phyloP scores from a whole-genome alignment of 805 yeast genomes.

The Suhomyces vadensis region DNA sequence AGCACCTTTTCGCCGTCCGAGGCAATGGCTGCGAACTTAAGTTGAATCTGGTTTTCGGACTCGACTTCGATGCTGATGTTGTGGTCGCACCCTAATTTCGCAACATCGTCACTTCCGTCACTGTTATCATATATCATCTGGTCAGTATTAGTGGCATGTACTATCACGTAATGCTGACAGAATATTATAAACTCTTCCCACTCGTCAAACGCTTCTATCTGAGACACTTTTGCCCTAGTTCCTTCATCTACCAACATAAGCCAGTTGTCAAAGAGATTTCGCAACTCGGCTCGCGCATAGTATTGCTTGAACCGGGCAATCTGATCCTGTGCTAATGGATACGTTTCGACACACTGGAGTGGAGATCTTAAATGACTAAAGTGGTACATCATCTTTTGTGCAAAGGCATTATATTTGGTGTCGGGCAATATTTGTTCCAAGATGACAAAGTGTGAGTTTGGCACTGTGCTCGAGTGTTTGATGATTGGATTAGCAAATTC shows the following conservation, averaged over 20 bases:
- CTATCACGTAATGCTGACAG: conserved; percentile 70
- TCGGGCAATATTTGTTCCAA: conserved; percentile 73
- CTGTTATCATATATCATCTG: conserved; percentile 11
- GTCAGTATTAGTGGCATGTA: conserved; percentile 57
- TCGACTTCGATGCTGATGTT: background rate
- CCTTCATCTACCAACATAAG: conserved; percentile 35
- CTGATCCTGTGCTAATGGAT: conserved; percentile 55
- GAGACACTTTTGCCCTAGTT: conserved; percentile 41
- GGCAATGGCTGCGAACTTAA: conserved; percentile 47
- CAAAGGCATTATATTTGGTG: conserved; percentile 64
- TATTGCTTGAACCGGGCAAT: conserved; percentile 50
- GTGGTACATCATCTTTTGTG: conserved; percentile 72
- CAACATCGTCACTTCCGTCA: background rate
- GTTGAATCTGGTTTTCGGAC: conserved; percentile 15
- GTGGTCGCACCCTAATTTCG: background rate
- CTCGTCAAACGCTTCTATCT: conserved; percentile 75
- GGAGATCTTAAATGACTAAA: conserved; percentile 68
- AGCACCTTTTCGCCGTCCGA: conserved; percentile 19
- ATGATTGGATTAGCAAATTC: conserved; percentile 65
- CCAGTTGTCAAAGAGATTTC: conserved; percentile 65
- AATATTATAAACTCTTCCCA: conserved; percentile 78
- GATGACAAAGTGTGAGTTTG: conserved; percentile 59
- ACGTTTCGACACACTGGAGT: conserved; percentile 58
- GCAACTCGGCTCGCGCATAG: conserved; percentile 49
- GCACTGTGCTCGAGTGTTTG: conserved; percentile 43